Conservation (phyloP, 2,329 filamentous ascomycete genomes). For the Proliferodiscus dingleyae region DNA sequence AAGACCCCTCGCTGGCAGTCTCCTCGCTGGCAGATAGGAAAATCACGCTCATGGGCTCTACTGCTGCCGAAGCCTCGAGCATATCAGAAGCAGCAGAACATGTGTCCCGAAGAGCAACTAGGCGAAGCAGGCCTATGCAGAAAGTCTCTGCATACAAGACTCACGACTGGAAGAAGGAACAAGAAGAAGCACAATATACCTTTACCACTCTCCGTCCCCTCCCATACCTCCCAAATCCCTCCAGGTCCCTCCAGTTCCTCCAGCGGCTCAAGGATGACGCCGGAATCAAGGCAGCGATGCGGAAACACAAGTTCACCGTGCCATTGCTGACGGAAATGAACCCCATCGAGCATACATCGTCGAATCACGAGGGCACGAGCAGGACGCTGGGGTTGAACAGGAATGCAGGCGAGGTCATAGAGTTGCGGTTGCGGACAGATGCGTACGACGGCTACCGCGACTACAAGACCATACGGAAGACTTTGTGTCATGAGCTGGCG, state of each 20-base stretch:
- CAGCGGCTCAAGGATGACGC: conserved; percentile 74
- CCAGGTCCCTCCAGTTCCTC: conserved; percentile 66
- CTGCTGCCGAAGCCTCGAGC: conserved; percentile 52
- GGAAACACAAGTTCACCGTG: conserved; percentile 77
- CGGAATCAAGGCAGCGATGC: conserved; percentile 80
- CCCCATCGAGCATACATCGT: conserved; percentile 69
- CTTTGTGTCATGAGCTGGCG: conserved; percentile 89
- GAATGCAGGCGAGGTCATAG: conserved; percentile 84
- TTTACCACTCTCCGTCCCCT: conserved; percentile 76
- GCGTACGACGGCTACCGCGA: conserved; percentile 90
- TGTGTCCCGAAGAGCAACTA: conserved; percentile 44
- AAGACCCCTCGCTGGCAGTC: conserved; percentile 46
- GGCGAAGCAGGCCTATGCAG: conserved; percentile 29
- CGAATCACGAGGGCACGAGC: conserved; percentile 65
- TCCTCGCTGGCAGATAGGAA: conserved; percentile 52
- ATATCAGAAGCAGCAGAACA: conserved; percentile 45
- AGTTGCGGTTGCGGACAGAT: conserved; percentile 86
- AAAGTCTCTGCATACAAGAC: conserved; percentile 36
- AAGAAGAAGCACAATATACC: conserved; percentile 61
- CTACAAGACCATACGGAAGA: conserved; percentile 86
- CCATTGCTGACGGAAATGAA: conserved; percentile 94
- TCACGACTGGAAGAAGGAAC: conserved; percentile 41
- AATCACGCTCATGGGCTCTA: conserved; percentile 61
- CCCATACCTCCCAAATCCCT: conserved; percentile 69
- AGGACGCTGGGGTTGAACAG: conserved; percentile 82